A percentile compares a stretch with the other conserved stretches of the same genome.
Evolutionary conservation across 192 early-diverging fungal genomes (phyloP).

Genomic region (Coemansia sp.): DNA sequence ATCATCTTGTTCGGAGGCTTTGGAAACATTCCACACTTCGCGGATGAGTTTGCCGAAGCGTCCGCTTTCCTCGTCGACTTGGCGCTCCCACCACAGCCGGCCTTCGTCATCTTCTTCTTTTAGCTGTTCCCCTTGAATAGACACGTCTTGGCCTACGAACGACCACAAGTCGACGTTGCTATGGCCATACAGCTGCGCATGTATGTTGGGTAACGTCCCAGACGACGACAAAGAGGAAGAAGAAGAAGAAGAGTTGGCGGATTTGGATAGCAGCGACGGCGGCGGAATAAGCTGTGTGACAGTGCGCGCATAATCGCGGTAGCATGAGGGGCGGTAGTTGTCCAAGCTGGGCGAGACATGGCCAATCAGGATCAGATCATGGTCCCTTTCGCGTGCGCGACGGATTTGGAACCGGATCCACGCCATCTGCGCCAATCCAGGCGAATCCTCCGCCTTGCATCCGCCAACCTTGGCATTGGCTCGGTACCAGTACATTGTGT

Average conservation of each 20-base stretch:
- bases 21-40: slow-evolving; percentile 16
- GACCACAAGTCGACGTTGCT: slow-evolving; percentile 71
- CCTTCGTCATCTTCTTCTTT: not conserved
- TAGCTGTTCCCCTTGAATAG: not conserved
- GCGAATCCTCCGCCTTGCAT: slow-evolving; percentile 57
- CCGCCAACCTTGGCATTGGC: slow-evolving; percentile 68
- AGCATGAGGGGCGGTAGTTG: slow-evolving; percentile 57
- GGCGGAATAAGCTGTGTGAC: slow-evolving; percentile 40
- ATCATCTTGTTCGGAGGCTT: not conserved
- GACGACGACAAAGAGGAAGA: not conserved
- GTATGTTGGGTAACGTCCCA: slow-evolving; percentile 1
- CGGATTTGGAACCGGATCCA: slow-evolving; percentile 67
- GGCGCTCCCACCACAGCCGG: slow-evolving; percentile 37
- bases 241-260: not conserved
- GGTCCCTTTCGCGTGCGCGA: slow-evolving; percentile 39
- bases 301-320: slow-evolving; percentile 50
- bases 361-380: slow-evolving; percentile 63
- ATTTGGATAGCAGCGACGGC: slow-evolving; percentile 6
- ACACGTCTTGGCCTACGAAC: slow-evolving; percentile 54
- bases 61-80: slow-evolving; percentile 42
- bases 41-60: slow-evolving; percentile 41
- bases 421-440: slow-evolving; percentile 63
- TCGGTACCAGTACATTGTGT: slow-evolving; percentile 72
- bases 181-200: slow-evolving; percentile 73
- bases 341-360: slow-evolving; percentile 63